phyloP scores from a whole-genome alignment of 83 land plant species.

The Picea abies region DNA sequence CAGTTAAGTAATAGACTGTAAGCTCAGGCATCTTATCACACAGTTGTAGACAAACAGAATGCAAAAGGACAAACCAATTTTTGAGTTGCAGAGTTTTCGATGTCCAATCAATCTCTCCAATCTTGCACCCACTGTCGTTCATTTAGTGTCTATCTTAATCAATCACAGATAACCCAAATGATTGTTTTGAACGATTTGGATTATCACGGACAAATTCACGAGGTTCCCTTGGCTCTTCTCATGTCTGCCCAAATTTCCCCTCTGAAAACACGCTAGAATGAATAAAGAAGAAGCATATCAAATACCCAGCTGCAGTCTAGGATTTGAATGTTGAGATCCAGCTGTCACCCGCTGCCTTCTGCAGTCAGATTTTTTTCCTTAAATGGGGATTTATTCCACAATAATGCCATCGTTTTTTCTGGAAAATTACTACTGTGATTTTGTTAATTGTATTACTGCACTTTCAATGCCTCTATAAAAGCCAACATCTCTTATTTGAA shows the following conservation, averaged over 20 bases:
- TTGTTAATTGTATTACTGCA: too few species aligned
- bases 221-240: constrained; percentile 7
- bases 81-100: background rate
- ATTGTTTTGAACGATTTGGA: too few species aligned
- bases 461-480: too few species aligned
- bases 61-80: background rate
- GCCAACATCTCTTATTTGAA: too few species aligned
- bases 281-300: too few species aligned
- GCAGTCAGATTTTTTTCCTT: background rate
- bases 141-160: background rate
- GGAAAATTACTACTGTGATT: too few species aligned
- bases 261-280: too few species aligned
- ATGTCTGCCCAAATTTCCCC: background rate
- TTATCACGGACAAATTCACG: background rate
- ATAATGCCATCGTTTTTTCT: too few species aligned
- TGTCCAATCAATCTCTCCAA: background rate
- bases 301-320: too few species aligned
- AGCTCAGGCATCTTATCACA: background rate
- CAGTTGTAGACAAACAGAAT: background rate
- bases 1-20: background rate
- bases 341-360: too few species aligned
- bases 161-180: background rate
- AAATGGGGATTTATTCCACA: background rate
- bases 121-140: background rate
- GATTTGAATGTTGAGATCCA: too few species aligned